phyloP scores from a whole-genome alignment of 805 yeast genomes.

The Yarrowia phangngaensis region DNA sequence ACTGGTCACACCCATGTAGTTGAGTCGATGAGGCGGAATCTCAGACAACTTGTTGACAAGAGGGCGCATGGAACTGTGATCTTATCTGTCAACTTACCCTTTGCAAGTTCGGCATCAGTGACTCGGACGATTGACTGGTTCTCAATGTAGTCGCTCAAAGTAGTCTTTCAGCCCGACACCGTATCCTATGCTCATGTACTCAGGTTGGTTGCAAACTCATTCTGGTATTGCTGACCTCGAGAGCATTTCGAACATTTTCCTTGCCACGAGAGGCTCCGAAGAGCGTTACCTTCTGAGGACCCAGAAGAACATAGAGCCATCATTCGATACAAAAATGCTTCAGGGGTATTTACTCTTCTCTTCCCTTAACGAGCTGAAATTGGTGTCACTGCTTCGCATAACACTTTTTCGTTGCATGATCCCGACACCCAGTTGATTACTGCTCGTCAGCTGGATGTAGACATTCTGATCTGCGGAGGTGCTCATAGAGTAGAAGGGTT shows the following conservation, averaged over 20 bases:
- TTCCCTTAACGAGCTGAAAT: slow-evolving; percentile 67
- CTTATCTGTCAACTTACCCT: slow-evolving; percentile 61
- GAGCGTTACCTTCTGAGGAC: slow-evolving; percentile 83
- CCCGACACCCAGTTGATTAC: slow-evolving; percentile 75
- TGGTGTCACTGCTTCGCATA: slow-evolving; percentile 82
- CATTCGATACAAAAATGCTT: slow-evolving; percentile 89
- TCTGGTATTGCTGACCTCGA: slow-evolving; percentile 98
- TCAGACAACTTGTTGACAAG: slow-evolving; percentile 81
- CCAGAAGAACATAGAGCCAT: slow-evolving; percentile 88
- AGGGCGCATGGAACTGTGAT: slow-evolving; percentile 83
- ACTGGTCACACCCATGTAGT: slow-evolving; percentile 83
- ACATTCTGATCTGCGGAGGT: slow-evolving; percentile 87
- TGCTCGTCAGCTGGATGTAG: slow-evolving; percentile 90
- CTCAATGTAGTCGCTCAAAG: slow-evolving; percentile 64
- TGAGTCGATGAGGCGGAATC: slow-evolving; percentile 75
- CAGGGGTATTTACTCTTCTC: no score
- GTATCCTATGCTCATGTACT: slow-evolving; percentile 93
- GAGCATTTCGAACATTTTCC: slow-evolving; percentile 77
- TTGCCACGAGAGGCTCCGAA: slow-evolving; percentile 93
- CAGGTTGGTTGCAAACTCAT: slow-evolving; percentile 98
- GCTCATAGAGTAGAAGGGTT: slow-evolving; percentile 91
- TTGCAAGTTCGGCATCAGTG: slow-evolving; percentile 65
- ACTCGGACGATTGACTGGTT: slow-evolving; percentile 57
- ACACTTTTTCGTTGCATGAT: slow-evolving; percentile 78
- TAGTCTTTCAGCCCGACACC: slow-evolving; percentile 87